Conservation (phyloP, 108 stramenopile genomes). For the Cyclotella sp. region DNA sequence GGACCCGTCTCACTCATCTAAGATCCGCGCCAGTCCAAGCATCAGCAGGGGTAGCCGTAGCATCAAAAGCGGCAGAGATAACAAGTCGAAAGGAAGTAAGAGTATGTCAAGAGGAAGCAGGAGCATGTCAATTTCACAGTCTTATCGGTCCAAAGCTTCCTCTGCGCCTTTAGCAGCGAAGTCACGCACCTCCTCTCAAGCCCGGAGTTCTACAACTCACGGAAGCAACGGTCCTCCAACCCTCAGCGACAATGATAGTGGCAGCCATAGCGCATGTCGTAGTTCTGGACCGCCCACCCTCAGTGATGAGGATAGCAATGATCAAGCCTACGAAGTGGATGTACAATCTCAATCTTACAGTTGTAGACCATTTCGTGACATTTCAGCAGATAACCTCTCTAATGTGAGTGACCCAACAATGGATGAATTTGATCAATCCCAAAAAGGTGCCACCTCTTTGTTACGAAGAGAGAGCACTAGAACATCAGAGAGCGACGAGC, state of each 20-base stretch:
- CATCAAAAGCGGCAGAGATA: not conserved
- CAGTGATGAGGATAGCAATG: not conserved
- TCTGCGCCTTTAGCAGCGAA: not conserved
- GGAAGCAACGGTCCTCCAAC: constrained; percentile 16
- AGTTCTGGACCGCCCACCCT: not conserved
- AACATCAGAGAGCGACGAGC: not conserved
- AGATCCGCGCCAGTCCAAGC: constrained; percentile 5
- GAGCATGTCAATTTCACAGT: not conserved
- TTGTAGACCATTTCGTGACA: not conserved
- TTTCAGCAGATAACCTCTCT: constrained; percentile 4
- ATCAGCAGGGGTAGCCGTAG: not conserved
- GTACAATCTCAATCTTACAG: not conserved
- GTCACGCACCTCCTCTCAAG: not conserved
- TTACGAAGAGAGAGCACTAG: not conserved
- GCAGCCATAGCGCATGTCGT: too few relatives aligned
- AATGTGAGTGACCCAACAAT: constrained; percentile 10
- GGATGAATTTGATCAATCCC: constrained; percentile 5
- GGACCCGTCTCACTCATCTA: constrained; percentile 10
- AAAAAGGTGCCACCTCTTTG: not conserved
- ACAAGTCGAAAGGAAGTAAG: not conserved
- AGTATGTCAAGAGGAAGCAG: not conserved
- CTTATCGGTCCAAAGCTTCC: constrained; percentile 1
- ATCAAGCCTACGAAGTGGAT: not conserved
- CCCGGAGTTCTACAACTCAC: not conserved
- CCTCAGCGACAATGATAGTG: constrained; percentile 4